These are phyloP conservation scores for Cyclotella atomus DNA, from an alignment of 108 stramenopile genomes.

Conservation along the genomic window DNA sequence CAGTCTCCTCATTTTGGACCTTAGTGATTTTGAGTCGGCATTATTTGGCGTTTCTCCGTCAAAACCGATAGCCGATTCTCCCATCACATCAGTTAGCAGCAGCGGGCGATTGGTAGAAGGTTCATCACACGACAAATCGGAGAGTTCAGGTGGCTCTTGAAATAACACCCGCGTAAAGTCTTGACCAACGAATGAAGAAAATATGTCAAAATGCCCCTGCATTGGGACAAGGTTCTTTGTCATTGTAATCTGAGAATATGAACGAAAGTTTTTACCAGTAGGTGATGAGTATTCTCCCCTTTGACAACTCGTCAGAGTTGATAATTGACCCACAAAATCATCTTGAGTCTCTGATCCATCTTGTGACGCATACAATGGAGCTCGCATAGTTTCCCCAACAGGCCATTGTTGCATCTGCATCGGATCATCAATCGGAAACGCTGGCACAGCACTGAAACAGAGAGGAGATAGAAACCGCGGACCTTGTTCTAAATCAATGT, in stretches of 20 bases:
- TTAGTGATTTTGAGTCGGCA: slow-evolving; percentile 40
- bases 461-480: slow-evolving; percentile 60
- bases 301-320: slow-evolving; percentile 5
- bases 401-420: slow-evolving; percentile 50
- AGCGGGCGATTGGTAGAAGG: slow-evolving; percentile 46
- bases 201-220: slow-evolving; percentile 40
- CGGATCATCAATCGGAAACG: slow-evolving; percentile 39
- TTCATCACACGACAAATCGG: slow-evolving; percentile 11
- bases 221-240: neutral
- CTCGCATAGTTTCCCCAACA: slow-evolving; percentile 44
- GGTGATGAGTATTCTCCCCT: neutral
- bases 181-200: slow-evolving; percentile 59
- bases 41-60: slow-evolving; percentile 20
- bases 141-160: slow-evolving; percentile 44
- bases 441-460: slow-evolving; percentile 65
- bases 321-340: slow-evolving; percentile 58
- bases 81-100: slow-evolving; percentile 75
- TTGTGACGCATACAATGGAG: slow-evolving; percentile 60
- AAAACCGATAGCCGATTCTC: slow-evolving; percentile 75
- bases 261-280: neutral
- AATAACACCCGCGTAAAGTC: slow-evolving; percentile 81
- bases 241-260: neutral
- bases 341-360: slow-evolving; percentile 58
- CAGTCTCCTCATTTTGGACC: slow-evolving; percentile 75
- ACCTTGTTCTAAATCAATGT: slow-evolving; percentile 28